A percentile compares a stretch with the other conserved stretches of the same genome.
phyloP scores from a whole-genome alignment of 768 basidiomycete species.

The Tulasnella sp. region DNA sequence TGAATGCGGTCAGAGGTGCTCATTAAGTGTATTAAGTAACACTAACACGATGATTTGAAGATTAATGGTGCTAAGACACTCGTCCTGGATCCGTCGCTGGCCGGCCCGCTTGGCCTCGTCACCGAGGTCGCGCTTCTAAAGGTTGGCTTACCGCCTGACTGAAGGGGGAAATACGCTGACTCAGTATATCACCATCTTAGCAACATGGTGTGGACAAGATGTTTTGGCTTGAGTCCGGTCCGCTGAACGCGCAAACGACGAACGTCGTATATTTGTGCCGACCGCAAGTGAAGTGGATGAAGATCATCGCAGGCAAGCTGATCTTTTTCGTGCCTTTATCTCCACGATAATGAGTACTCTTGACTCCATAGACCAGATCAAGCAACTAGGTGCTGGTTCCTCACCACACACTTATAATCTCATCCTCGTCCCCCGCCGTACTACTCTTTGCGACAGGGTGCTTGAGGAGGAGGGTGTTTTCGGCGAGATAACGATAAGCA shows the following conservation, averaged over 20 bases:
- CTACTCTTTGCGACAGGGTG: constrained; percentile 78
- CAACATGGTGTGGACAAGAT: constrained; percentile 99
- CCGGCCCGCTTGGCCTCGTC: constrained; percentile 91
- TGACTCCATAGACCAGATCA: constrained; percentile 74
- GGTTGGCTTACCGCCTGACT: constrained; percentile 46
- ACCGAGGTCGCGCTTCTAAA: constrained; percentile 91
- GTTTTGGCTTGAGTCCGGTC: constrained; percentile 96
- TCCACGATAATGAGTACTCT: constrained; percentile 12
- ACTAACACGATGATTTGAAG: constrained; percentile 41
- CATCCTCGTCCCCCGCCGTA: constrained; percentile 41
- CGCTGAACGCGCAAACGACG: constrained; percentile 73
- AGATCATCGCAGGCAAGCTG: constrained; percentile 82
- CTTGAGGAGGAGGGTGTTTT: constrained; percentile 96
- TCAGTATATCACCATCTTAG: constrained; percentile 43
- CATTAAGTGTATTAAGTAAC: background rate
- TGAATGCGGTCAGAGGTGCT: constrained; percentile 63
- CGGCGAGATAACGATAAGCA: constrained; percentile 83
- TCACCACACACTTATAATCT: constrained; percentile 40
- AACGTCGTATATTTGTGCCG: constrained; percentile 93
- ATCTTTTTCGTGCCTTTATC: background rate
- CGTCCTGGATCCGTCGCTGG: constrained; percentile 81
- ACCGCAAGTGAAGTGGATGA: constrained; percentile 77
- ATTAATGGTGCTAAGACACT: constrained; percentile 94
- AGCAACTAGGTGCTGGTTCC: constrained; percentile 64
- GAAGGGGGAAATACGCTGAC: background rate